These are phyloP conservation scores for Picea glauca DNA, from an alignment of 75 land plant species.

Conservation along the genomic window DNA sequence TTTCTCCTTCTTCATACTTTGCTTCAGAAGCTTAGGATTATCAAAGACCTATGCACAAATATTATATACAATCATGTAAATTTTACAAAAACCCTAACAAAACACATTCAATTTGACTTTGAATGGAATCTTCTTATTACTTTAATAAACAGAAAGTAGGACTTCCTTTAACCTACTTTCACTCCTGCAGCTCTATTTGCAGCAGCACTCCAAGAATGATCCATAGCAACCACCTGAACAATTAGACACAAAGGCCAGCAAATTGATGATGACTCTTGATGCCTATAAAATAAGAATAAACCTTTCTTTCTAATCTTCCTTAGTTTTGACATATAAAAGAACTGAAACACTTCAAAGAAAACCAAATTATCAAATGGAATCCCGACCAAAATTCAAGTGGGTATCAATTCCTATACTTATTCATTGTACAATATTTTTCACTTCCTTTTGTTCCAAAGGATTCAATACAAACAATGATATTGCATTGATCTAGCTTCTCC, in stretches of 20 bases:
- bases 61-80: not conserved
- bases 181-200: slow-evolving; percentile 71
- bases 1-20: slow-evolving; percentile 82
- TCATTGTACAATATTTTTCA: not conserved
- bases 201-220: slow-evolving; percentile 89
- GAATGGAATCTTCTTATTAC: not conserved
- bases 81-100: not conserved
- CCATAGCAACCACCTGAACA: slow-evolving; percentile 30
- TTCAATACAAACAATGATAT: too few relatives aligned
- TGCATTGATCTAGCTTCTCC: too few relatives aligned
- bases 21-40: slow-evolving; percentile 68
- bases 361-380: not conserved
- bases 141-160: not conserved
- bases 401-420: not conserved
- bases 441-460: not conserved
- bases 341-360: too few relatives aligned
- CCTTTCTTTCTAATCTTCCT: too few relatives aligned
- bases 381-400: not conserved
- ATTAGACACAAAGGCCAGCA: not conserved
- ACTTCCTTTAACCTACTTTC: slow-evolving; percentile 36
- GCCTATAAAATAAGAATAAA: too few relatives aligned
- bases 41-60: slow-evolving; percentile 62
- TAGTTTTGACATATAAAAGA: too few relatives aligned
- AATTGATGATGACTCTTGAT: too few relatives aligned
- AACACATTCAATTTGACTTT: not conserved